Evolutionary conservation across 2,329 filamentous ascomycete genomes (phyloP), one percentile per base, ranked within the genome.

Genomic region (Blastomyces gilchristii): DNA sequence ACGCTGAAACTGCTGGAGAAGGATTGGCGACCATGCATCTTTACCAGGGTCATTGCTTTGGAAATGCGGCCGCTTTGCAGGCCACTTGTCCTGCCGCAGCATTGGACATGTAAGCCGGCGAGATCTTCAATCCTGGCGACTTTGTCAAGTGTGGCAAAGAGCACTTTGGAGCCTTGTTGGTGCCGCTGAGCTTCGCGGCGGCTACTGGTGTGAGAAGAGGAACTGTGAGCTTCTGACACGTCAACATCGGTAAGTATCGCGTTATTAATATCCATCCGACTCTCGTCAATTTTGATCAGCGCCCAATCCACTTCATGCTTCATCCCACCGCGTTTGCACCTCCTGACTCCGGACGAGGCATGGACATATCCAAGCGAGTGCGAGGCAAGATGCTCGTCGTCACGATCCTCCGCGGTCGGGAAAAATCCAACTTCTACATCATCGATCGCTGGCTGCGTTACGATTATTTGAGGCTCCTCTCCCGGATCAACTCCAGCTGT

Each of bases 261-360:
- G 69, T 97, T 97, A 64, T 85, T 82, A 0, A 83, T 79, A 2
- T 93, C 89, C 16, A 87, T 78, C 0, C 93, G 85, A 12, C 87
- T 82, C 3, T 87, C 80, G 12, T 87, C 80, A 66, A 97, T 90
- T 68, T 89, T 85, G 69, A 97, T 91, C 2, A 97, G 79, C 0
- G 92, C 91, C 93, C 93, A 97, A 74, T 97, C 93, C 54, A 97
- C 91, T 74, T 97, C 93, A 72, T 97, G 93, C 6, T 90, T 80
- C 31, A 95, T 78, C 4, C 87, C 86, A 65, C 88, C 81, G 64
- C 87, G 83, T 60, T 80, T 82, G 72, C 89, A 87, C 39, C 93
- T 85, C 4, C 91, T 86, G 64, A 97, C 88, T 7, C 93, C 93
- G 28, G 91, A 96, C 0, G 91, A 95, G 0, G 93, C 93, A 70